Base-by-base conservation (phyloP, 805 yeast genomes). In the Maudiozyma pseudohumilis region DNA sequence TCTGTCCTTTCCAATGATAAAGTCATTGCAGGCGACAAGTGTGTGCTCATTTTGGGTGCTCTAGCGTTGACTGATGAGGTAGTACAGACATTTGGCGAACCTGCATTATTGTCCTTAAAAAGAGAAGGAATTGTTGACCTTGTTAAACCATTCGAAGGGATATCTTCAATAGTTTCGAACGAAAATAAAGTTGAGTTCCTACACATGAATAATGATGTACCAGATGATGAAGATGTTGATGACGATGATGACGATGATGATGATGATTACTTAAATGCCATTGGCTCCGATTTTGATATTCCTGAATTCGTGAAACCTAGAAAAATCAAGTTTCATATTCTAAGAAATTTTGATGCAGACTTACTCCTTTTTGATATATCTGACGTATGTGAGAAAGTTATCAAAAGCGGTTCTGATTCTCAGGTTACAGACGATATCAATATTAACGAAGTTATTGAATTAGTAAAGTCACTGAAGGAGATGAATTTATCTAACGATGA, bases 111-210 rank as follows among this genome's bases (percentile, higher is more conserved):
- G 0, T 66, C 64, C 7, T 73, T 85, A 43, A 80, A 73, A 47
- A 69, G 82, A 39, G 94, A 85, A 49, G 95, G 95, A 0, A 45
- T 55, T 17, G 42, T 46, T 22, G 55, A 52, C 20, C 34, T 48
- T 11, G 39, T 52, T 17, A 17, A 34, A 4, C 18, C 17, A 32
- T 26, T 26, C 15, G 7, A 7, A 26, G 15, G 29, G n/a, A 17
- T 10, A 6, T 26, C 29, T 26, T 26, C 29, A 26, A 13, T 26
- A 7, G 29, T 26, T 11, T 26, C 15, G 7, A 17, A 26, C n/a
- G 35, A 31, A 16, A 32, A 10, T 4, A 12, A 24, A 24, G 20
- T 9, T 8, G 6, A n/a, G n/a, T n/a, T n/a, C n/a, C n/a, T n/a
- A n/a, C n/a, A n/a, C n/a, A n/a, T n/a, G n/a, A n/a, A 26, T 12